These are phyloP conservation scores for Leishmania lainsoni DNA, from an alignment of 208 protist genomes.

Conservation along the genomic window DNA sequence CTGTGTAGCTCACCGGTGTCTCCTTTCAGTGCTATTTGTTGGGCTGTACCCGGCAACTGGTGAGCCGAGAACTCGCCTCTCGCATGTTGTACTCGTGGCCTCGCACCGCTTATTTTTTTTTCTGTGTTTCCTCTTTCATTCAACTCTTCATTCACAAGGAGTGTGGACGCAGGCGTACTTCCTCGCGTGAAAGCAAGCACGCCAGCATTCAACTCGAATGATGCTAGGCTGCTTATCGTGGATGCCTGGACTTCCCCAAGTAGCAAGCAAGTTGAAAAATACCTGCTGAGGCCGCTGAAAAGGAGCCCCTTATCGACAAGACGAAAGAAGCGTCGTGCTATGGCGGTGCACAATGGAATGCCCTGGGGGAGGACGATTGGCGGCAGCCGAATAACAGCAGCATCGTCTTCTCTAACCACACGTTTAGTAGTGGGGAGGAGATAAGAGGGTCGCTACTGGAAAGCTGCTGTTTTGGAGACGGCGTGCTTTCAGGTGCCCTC, in stretches of 20 bases:
- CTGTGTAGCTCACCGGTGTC: no score
- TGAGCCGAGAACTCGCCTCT: not conserved
- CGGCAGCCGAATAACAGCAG: conserved; percentile 37
- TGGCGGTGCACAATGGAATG: conserved; percentile 2
- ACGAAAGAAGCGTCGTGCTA: conserved; percentile 16
- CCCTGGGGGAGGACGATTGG: conserved; percentile 40
- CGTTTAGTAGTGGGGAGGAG: conserved; percentile 77
- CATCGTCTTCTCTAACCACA: conserved; percentile 68
- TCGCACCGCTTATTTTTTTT: not conserved
- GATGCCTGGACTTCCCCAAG: not conserved
- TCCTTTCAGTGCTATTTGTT: not conserved
- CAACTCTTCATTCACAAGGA: no score
- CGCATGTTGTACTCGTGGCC: no score
- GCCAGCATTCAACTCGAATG: not conserved
- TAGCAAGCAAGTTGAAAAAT: conserved; percentile 5
- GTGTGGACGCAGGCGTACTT: not conserved
- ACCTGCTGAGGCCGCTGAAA: conserved; percentile 15
- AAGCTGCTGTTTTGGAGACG: conserved; percentile 70
- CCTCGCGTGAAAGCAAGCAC: not conserved
- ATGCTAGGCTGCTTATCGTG: not conserved
- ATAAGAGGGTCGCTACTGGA: conserved; percentile 76
- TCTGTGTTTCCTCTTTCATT: not conserved
- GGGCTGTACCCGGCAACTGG: not conserved
- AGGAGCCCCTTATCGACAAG: conserved; percentile 14
- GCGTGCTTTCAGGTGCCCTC: conserved; percentile 65